Evolutionary conservation across 768 basidiomycete species (phyloP).

Genomic region (Daedaleopsis sinensis): DNA sequence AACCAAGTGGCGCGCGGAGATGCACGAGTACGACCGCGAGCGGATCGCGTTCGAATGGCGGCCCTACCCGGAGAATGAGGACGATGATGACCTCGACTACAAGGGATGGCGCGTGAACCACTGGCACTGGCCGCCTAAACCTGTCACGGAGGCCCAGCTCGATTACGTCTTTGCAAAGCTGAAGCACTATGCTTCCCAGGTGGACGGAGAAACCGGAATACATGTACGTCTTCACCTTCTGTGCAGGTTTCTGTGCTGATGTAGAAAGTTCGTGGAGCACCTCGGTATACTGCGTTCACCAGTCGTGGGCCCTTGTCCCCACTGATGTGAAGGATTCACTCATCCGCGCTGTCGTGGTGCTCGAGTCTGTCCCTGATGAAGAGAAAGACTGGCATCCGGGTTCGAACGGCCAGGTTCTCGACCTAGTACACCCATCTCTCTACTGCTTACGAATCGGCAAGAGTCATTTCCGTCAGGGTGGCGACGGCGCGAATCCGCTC

Average conservation of each 20-base stretch:
- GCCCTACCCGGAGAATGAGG: background rate
- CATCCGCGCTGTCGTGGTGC: no score
- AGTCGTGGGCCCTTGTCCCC: no score
- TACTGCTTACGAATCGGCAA: no score
- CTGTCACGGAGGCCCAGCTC: constrained; percentile 13
- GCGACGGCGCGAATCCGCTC: no score
- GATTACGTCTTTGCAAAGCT: constrained; percentile 19
- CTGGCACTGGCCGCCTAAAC: constrained; percentile 13
- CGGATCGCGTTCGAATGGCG: background rate
- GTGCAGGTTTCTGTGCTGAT: background rate
- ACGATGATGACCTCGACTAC: background rate
- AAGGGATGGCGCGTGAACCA: background rate
- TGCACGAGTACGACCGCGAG: constrained; percentile 2
- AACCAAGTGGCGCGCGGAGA: constrained; percentile 8
- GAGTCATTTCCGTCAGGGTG: no score
- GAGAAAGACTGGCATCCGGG: no score
- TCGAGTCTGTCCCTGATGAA: no score
- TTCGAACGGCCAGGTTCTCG: no score
- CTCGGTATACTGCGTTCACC: no score
- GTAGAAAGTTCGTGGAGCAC: background rate
- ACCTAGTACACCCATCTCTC: no score
- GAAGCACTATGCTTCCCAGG: constrained; percentile 1
- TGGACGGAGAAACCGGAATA: constrained; percentile 18
- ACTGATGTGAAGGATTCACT: no score
- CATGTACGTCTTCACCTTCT: background rate